Evolutionary conservation across 202 grass and related monocot genomes (phyloP), one percentile per base, ranked within the genome.

Genomic region (Miscanthus sacchariflorus): DNA sequence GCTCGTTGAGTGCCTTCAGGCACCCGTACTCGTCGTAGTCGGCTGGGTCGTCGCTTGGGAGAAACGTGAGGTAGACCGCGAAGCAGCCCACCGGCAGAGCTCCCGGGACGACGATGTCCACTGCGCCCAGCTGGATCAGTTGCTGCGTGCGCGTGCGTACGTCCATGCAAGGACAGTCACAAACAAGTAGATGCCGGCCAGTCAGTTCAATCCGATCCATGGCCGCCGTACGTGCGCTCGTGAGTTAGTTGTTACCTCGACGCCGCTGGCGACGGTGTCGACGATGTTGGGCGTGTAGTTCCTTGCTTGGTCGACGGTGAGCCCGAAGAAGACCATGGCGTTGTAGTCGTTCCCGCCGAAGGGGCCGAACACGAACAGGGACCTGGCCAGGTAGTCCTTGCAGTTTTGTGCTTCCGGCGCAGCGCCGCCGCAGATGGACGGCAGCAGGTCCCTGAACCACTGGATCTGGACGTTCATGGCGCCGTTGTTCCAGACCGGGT

Each of bases 331-430:
- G 44, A 92, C 30, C 66, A 78, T 81, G 45, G 90, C 87, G 28
- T 78, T 92, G 90, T 83, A 89, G 44, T 92, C 90, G 70, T 92
- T 92, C 2, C 87, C 90, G 1, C 87, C 90, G 38, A 92, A 79
- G 23, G 87, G 83, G 44, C 87, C 90, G 58, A 92, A 81, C 17
- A 92, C 23, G 33, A 92, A 86, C 2, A 89, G 83, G 18, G 90
- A 92, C 35, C 63, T 89, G 67, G 83, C 75, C 14, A 92, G 59
- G 11, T 86, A 83, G 46, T 54, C 68, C 44, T 33, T 89, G 87
- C 87, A 92, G 69, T 17, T 58, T 52, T 3, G 24, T 1, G 14
- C 74, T 54, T 12, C 28, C 39, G 86, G 64, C 23, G 80, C 21
- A 1, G 80, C 35, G 15, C 30, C 48, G 45, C 64, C 70, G 39